Evolutionary conservation across 441 rosid species (phyloP).

Genomic region (Theobroma grandiflorum): DNA sequence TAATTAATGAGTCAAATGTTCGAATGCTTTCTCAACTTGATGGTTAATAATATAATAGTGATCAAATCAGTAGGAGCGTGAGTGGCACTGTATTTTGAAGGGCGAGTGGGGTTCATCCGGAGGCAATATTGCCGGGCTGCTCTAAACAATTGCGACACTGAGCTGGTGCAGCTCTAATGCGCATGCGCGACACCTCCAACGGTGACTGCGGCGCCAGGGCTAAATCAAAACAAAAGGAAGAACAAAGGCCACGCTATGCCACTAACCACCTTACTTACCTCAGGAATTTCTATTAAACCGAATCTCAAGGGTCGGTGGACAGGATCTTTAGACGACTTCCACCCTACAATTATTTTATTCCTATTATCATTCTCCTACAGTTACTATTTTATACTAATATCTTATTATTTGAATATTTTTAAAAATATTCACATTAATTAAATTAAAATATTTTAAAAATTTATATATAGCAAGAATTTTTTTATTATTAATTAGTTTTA

Average conservation of each 20-base stretch:
- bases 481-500: no score
- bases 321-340: conserved; percentile 32
- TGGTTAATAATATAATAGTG: no score
- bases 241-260: not conserved
- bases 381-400: no score
- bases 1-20: no score
- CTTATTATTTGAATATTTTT: no score
- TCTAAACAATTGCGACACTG: conserved; percentile 1
- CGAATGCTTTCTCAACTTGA: no score
- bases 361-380: no score
- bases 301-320: conserved; percentile 44
- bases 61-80: not conserved
- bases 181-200: conserved; percentile 32
- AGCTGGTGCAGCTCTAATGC: not conserved
- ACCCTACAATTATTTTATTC: conserved; percentile 1
- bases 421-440: no score
- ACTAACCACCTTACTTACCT: not conserved
- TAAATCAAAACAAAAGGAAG: not conserved
- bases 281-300: conserved; percentile 7
- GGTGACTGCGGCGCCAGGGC: conserved; percentile 22
- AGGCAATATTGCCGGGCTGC: not conserved
- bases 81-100: not conserved
- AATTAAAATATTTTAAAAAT: no score
- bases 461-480: no score
- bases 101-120: not conserved